Evolutionary conservation across 1,139 yeast genomes (phyloP).

Genomic region (Hyphopichia wangnamkhiaoensis): DNA sequence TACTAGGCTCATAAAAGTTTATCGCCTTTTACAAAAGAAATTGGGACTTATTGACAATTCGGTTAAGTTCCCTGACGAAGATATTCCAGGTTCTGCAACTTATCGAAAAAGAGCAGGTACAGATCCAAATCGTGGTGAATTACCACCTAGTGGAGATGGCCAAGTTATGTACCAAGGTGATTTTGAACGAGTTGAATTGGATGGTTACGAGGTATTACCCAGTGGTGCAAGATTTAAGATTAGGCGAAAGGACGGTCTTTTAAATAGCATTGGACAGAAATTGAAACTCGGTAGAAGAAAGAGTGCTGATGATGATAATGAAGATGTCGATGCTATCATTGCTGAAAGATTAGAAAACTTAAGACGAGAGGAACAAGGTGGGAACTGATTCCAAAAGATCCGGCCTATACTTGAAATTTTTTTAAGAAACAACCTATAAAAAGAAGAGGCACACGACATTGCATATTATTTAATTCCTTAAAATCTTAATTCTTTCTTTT

Average conservation of each 20-base stretch:
- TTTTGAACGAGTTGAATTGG: slow-evolving; percentile 23
- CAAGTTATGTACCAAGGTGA: slow-evolving; percentile 30
- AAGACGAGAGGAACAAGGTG: slow-evolving; percentile 4
- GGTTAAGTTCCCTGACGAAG: neutral
- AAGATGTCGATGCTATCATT: slow-evolving; percentile 62
- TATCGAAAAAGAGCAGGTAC: slow-evolving; percentile 55
- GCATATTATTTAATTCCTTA: too few relatives aligned
- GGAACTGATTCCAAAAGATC: neutral
- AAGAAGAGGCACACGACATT: too few relatives aligned
- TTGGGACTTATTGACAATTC: slow-evolving; percentile 2
- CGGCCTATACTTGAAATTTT: too few relatives aligned
- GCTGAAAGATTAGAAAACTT: slow-evolving; percentile 48
- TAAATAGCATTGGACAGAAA: slow-evolving; percentile 29
- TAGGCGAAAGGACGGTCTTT: slow-evolving; percentile 23
- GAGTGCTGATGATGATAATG: slow-evolving; percentile 32
- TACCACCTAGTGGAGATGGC: slow-evolving; percentile 55
- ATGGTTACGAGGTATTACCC: slow-evolving; percentile 60
- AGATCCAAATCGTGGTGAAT: slow-evolving; percentile 42
- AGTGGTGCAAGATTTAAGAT: slow-evolving; percentile 64
- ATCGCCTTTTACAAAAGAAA: slow-evolving; percentile 11
- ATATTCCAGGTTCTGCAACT: slow-evolving; percentile 30
- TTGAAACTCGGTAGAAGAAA: slow-evolving; percentile 26
- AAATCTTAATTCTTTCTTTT: too few relatives aligned
- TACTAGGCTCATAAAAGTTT: slow-evolving; percentile 12
- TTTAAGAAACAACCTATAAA: too few relatives aligned